Evolutionary conservation across 2,329 filamentous ascomycete genomes (phyloP).

Genomic region (Aspergillus brunneoviolaceus): DNA sequence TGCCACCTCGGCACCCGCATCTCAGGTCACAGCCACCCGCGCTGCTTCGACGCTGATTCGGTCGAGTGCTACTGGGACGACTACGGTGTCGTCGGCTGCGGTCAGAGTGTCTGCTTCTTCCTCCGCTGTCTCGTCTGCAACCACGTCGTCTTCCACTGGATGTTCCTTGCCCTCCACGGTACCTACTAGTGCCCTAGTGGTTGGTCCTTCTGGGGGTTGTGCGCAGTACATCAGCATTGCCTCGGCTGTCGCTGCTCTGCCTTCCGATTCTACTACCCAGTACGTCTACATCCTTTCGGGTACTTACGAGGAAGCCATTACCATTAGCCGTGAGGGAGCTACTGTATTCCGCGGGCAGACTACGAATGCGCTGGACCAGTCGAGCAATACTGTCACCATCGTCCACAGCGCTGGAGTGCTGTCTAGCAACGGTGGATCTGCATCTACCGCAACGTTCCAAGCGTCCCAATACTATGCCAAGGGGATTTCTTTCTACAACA

Average conservation of each 20-base stretch:
- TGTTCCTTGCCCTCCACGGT: background rate
- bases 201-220: background rate
- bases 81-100: conserved; percentile 9
- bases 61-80: background rate
- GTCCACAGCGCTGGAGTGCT: background rate
- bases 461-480: conserved; percentile 1
- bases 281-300: background rate
- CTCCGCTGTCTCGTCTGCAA: conserved; percentile 1
- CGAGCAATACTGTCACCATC: background rate
- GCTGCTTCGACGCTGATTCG: background rate
- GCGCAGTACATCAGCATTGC: conserved; percentile 2
- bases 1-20: conserved; percentile 17
- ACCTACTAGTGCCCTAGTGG: background rate
- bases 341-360: conserved; percentile 2
- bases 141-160: conserved; percentile 15
- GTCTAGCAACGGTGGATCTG: background rate
- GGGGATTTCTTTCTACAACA: background rate
- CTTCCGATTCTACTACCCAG: background rate
- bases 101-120: background rate
- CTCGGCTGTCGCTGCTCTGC: background rate
- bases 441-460: background rate
- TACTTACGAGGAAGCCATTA: background rate
- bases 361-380: background rate
- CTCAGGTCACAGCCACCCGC: background rate
- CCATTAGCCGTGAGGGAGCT: background rate